phyloP scores from a whole-genome alignment of 805 yeast genomes.

The Schwanniomyces yamadae region DNA sequence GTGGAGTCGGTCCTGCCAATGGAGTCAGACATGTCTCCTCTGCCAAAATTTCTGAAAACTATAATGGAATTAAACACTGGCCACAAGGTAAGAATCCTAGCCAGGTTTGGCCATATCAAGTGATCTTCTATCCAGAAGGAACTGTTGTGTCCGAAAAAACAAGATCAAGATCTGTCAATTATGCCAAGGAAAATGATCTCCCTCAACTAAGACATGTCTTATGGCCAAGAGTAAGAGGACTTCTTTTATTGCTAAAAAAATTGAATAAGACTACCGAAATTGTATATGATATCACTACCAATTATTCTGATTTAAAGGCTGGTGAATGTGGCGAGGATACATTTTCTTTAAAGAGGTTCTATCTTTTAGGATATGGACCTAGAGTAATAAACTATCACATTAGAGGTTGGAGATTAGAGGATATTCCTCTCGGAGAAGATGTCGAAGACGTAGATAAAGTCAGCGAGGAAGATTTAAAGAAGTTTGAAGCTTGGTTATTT shows the following conservation, averaged over 20 bases:
- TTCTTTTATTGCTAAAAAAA: conserved; percentile 61
- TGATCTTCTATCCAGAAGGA: conserved; percentile 91
- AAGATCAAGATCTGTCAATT: conserved; percentile 53
- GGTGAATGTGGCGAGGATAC: conserved; percentile 74
- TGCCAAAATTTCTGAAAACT: conserved; percentile 19
- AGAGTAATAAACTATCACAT: conserved; percentile 61
- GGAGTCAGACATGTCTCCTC: conserved; percentile 36
- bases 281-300: conserved; percentile 82
- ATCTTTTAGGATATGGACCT: conserved; percentile 73
- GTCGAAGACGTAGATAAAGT: conserved; percentile 42
- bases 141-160: conserved; percentile 78
- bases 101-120: conserved; percentile 48
- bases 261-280: conserved; percentile 52
- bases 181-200: conserved; percentile 50
- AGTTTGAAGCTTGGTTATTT: conserved; percentile 75
- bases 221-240: conserved; percentile 82
- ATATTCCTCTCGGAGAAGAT: conserved; percentile 58
- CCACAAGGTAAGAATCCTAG: conserved; percentile 26
- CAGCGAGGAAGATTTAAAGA: conserved; percentile 38
- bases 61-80: conserved; percentile 21
- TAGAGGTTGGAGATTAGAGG: conserved; percentile 53
- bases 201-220: conserved; percentile 61
- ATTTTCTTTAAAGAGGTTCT: conserved; percentile 63
- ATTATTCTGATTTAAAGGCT: conserved; percentile 66
- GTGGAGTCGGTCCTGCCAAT: conserved; percentile 54